Evolutionary conservation across 2,329 filamentous ascomycete species (phyloP).

Genomic region (Fusarium falciforme): DNA sequence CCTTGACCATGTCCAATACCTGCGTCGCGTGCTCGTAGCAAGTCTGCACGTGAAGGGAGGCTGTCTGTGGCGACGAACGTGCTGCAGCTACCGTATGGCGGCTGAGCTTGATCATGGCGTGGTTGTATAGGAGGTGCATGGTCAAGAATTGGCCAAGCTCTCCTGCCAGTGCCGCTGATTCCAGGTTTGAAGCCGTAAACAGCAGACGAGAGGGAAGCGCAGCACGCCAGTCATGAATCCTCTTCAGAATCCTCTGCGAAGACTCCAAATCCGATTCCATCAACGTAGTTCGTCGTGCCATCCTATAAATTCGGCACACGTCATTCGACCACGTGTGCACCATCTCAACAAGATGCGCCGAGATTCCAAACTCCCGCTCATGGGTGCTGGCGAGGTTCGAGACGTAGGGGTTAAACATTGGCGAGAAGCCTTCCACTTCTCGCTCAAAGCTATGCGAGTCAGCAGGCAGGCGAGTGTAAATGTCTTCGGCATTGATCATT

Average conservation of each 20-base stretch:
- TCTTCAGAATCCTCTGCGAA: constrained; percentile 60
- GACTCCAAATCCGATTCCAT: constrained; percentile 44
- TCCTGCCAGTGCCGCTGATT: constrained; percentile 63
- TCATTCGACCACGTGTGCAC: constrained; percentile 74
- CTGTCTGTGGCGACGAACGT: constrained; percentile 53
- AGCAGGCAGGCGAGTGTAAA: constrained; percentile 75
- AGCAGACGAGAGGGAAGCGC: constrained; percentile 66
- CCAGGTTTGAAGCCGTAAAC: constrained; percentile 68
- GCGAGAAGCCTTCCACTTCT: constrained; percentile 66
- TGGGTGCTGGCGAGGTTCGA: constrained; percentile 33
- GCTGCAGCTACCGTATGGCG: constrained; percentile 62
- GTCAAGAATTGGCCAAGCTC: constrained; percentile 69
- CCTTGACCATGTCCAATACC: constrained; percentile 61
- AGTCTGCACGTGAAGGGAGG: constrained; percentile 58
- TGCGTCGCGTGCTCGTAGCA: constrained; percentile 64
- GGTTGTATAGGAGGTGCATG: constrained; percentile 75
- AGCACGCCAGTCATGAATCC: constrained; percentile 68
- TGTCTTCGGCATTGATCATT: constrained; percentile 71
- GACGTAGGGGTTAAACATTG: constrained; percentile 68
- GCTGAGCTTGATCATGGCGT: constrained; percentile 72
- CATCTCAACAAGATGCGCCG: constrained; percentile 72
- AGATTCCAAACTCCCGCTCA: constrained; percentile 57
- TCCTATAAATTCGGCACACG: constrained; percentile 65
- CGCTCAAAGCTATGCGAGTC: constrained; percentile 71
- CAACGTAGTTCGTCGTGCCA: constrained; percentile 45